Percentiles rank a stretch among this genome's conserved stretches.
Conservation (phyloP, 2,329 filamentous ascomycete genomes). For the Diaporthe humulicola region DNA sequence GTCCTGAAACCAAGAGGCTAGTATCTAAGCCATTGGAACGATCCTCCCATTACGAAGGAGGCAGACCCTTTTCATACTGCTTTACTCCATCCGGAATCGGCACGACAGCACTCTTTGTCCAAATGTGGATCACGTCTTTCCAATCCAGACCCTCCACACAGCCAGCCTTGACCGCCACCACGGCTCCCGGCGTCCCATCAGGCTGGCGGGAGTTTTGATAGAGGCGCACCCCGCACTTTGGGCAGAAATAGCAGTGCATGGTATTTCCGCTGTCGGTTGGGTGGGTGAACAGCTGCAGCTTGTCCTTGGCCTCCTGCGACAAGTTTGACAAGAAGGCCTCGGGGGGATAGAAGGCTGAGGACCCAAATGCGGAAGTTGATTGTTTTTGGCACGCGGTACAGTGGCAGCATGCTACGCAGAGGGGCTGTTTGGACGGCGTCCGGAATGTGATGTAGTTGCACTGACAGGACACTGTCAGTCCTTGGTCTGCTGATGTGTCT, state of each 20-base stretch:
- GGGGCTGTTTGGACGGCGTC: conserved; percentile 46
- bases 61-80: background rate
- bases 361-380: conserved; percentile 52
- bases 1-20: no score
- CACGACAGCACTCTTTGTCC: conserved; percentile 58
- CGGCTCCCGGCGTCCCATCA: conserved; percentile 53
- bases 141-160: conserved; percentile 57
- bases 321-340: conserved; percentile 50
- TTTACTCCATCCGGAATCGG: conserved; percentile 54
- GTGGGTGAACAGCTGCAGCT: conserved; percentile 48
- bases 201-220: conserved; percentile 57
- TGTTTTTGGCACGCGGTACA: conserved; percentile 54
- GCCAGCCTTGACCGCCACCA: conserved; percentile 62
- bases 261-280: conserved; percentile 46
- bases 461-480: conserved; percentile 46
- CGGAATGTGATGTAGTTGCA: conserved; percentile 49
- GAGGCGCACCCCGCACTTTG: conserved; percentile 57
- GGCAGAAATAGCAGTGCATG: conserved; percentile 53
- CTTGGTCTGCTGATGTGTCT: background rate
- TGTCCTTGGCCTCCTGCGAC: conserved; percentile 44
- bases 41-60: background rate
- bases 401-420: conserved; percentile 51
- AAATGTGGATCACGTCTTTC: conserved; percentile 59
- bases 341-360: conserved; percentile 52
- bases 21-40: no score